Percentiles rank a stretch among this genome's conserved stretches.
These are phyloP conservation scores for Parasarocladium wereldwijsianum DNA, from an alignment of 2,329 filamentous ascomycete genomes.

Conservation along the genomic window DNA sequence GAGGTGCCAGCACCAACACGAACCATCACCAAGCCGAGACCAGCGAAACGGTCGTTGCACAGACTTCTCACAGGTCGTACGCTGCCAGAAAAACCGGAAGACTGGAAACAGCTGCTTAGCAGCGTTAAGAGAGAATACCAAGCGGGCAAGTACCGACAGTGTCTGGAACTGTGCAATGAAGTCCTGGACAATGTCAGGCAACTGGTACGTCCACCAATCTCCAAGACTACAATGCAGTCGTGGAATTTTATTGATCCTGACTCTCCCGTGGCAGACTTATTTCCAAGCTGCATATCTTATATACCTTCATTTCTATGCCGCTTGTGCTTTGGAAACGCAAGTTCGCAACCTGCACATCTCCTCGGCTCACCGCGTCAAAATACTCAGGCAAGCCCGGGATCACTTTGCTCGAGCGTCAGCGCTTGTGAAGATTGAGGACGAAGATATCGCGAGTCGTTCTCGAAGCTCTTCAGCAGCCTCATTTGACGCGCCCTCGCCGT, in stretches of 20 bases:
- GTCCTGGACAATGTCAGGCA: conserved; percentile 34
- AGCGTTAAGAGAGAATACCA: conserved; percentile 41
- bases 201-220: conserved; percentile 18
- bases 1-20: background rate
- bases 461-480: conserved; percentile 23
- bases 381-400: conserved; percentile 34
- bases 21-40: conserved; percentile 1
- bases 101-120: conserved; percentile 35
- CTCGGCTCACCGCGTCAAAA: conserved; percentile 28
- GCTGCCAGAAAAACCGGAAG: conserved; percentile 27
- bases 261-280: conserved; percentile 9
- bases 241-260: background rate
- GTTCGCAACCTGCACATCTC: conserved; percentile 31
- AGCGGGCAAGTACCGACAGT: conserved; percentile 34
- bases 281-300: conserved; percentile 40
- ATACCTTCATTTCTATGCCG: conserved; percentile 48
- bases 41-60: conserved; percentile 4
- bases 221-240: conserved; percentile 6
- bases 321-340: conserved; percentile 42
- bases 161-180: conserved; percentile 36
- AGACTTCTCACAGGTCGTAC: conserved; percentile 9
- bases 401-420: conserved; percentile 35
- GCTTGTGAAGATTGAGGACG: conserved; percentile 32
- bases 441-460: conserved; percentile 21
- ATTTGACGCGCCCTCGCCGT: conserved; percentile 28